Evolutionary conservation across 2,329 filamentous ascomycete species (phyloP).

Genomic region (Hypoxylon sp.): DNA sequence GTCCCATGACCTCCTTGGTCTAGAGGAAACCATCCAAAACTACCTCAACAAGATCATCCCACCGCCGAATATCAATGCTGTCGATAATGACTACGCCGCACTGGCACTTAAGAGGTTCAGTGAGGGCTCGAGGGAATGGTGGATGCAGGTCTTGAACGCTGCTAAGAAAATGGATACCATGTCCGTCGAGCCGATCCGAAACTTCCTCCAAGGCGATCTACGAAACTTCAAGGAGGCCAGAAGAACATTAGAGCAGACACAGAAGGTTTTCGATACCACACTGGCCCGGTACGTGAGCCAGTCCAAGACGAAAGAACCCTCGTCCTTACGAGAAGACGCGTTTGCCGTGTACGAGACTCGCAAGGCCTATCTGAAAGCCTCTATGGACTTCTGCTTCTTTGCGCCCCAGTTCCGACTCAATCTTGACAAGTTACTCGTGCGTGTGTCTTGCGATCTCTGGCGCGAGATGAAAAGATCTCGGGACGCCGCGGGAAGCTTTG

Average conservation of each 20-base stretch:
- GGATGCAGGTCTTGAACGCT: conserved; percentile 80
- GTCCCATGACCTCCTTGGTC: conserved; percentile 74
- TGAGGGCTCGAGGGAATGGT: conserved; percentile 90
- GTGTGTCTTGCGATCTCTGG: conserved; percentile 89
- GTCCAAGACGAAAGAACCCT: conserved; percentile 94
- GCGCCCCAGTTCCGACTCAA: conserved; percentile 87
- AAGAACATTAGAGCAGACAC: conserved; percentile 80
- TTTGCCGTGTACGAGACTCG: conserved; percentile 95
- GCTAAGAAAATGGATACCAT: conserved; percentile 83
- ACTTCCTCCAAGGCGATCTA: conserved; percentile 84
- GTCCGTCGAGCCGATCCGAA: conserved; percentile 85
- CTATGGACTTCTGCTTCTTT: conserved; percentile 92
- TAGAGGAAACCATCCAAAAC: conserved; percentile 84
- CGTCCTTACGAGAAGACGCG: conserved; percentile 90
- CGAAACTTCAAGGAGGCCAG: conserved; percentile 89
- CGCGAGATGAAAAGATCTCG: conserved; percentile 83
- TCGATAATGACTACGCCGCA: conserved; percentile 96
- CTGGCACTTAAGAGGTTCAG: conserved; percentile 87
- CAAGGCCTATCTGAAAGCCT: conserved; percentile 90
- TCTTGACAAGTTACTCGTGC: conserved; percentile 88
- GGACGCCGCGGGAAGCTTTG: conserved; percentile 75
- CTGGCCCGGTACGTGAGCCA: conserved; percentile 87
- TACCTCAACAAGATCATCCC: conserved; percentile 85
- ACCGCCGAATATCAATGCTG: conserved; percentile 79
- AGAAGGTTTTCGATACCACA: conserved; percentile 86